Percentiles rank a stretch among this genome's conserved stretches.
phyloP scores from a whole-genome alignment of 148 eudicot species.

The Chenopodium quinoa region DNA sequence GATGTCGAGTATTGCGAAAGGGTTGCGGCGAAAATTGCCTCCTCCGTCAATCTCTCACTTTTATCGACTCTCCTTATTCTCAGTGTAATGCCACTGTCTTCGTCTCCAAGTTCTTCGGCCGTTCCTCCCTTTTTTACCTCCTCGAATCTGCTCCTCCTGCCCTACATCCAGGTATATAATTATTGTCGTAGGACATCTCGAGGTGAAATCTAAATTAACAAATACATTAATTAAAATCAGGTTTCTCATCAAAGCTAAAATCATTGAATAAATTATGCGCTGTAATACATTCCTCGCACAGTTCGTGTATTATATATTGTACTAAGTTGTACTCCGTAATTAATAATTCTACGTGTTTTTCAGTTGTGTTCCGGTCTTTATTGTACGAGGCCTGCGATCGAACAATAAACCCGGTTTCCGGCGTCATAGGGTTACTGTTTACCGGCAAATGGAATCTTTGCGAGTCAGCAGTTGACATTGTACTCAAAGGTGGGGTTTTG shows the following conservation, averaged over 20 bases:
- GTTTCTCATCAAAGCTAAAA: too few species aligned
- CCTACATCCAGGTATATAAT: background rate
- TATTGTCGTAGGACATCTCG: background rate
- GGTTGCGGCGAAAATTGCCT: background rate
- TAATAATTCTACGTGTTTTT: background rate
- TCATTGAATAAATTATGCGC: too few species aligned
- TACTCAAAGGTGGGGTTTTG: background rate
- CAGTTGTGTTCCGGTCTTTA: background rate
- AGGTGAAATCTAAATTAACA: too few species aligned
- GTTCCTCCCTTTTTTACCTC: background rate
- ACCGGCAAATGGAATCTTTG: constrained; percentile 3
- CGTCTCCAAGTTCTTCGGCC: constrained; percentile 13
- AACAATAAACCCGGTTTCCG: background rate
- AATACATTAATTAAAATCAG: too few species aligned
- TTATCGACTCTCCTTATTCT: background rate
- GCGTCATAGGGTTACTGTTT: background rate
- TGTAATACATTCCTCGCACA: too few species aligned
- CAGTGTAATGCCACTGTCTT: background rate
- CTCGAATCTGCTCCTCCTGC: background rate
- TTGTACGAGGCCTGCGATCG: constrained; percentile 10
- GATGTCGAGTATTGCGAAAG: constrained; percentile 1
- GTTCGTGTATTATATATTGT: background rate
- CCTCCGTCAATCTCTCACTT: background rate
- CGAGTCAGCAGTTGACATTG: background rate
- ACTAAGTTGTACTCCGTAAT: too few species aligned